Evolutionary conservation across 2,329 filamentous ascomycete species (phyloP), one percentile per base, ranked within the genome.

Genomic region (Trichophyton schoenleinii): DNA sequence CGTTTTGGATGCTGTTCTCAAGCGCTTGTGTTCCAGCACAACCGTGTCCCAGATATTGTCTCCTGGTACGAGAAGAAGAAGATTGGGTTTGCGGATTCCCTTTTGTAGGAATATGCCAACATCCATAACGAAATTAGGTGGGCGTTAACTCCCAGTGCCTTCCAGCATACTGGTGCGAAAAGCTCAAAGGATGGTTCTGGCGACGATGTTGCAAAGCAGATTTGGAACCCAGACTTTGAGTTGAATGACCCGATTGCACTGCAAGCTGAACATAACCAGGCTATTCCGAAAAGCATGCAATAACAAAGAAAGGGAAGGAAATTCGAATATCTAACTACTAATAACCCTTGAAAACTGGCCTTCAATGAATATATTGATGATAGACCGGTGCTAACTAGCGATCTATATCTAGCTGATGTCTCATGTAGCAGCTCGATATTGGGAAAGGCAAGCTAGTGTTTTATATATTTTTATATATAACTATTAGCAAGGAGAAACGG

Each of bases 1-100:
- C 57, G 58, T 18, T 62, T 62, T 38, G 61, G 61, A n/a, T 62
- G 61, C 25, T 62, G 61, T 28, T 41, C 61, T 11, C 61, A 62
- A 60, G 58, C 57, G n/a, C 58, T 62, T 55, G 61, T 34, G 38
- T 62, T 62, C 48, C 61, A 58, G 15, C 61, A 28, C n/a, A 38
- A 34, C 25, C 61, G 61, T 46, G 48, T 62, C 28, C 31, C 44
- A 44, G 61, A 62, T 48, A 15, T 62, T 1, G 34, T 62, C 36
- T 44, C 46, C 31, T 60, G 57, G 61, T 62, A 62, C 46, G 61
- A 62, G 18, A 20, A 31, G 42, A 62, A 62, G 48, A 48, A 57
- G 34, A 25, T 62, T 44, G 61, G 61, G 38, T 62, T 60, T 44
- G 61, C 58, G 15, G 61, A 62, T 34, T 60, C 58, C 11, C 36